Base-by-base conservation (phyloP, 768 basidiomycete species). In the Suillus hirtellus region DNA sequence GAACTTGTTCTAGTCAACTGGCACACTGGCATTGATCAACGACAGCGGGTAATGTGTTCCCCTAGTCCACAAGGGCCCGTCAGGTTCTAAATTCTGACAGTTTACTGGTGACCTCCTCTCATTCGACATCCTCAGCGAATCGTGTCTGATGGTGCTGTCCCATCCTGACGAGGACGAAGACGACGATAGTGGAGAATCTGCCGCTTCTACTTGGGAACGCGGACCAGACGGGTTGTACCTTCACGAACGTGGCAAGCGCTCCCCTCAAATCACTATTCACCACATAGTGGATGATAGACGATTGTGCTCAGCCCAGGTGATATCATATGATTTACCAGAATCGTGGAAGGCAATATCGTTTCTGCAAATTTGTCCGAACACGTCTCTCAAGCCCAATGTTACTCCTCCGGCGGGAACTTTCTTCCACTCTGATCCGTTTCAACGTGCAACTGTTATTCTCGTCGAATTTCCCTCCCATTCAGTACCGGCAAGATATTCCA, bases 371-470 rank as follows among this genome's bases (percentile, higher is more conserved):
- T 77, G 78, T 55, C 79, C 79, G 1, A 86, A 88, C 64, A 75
- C 74, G 14, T 78, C 82, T 44, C 76, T 81, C 9, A 76, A 72
- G 65, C 71, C 66, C 53, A 79, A 82, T 34, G 63, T 75, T 35
- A 60, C 70, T 4, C 71, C 78, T 1, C 72, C 77, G 35, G 68
- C 80, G 2, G 80, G 73, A 53, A 82, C 84, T 9, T 71, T 87
- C n/a, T 88, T 89, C 69, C 84, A 83, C 64, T 76, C 79, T 42
- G 85, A 87, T 66, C 84, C 86, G 9, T 75, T 79, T 40, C 76
- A 77, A 62, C 81, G 85, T 38, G 70, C 86, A 61, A 76, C 84
- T 21, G 78, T 82, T 53, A 61, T 75, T 46, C 66, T 68, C 19
- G 66, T 88, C 53, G 77, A 79, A 37, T 82, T 84, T 42, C 80